These are phyloP conservation scores for Hanseniaspora mollemarum DNA, from an alignment of 805 yeast species.

Conservation along the genomic window DNA sequence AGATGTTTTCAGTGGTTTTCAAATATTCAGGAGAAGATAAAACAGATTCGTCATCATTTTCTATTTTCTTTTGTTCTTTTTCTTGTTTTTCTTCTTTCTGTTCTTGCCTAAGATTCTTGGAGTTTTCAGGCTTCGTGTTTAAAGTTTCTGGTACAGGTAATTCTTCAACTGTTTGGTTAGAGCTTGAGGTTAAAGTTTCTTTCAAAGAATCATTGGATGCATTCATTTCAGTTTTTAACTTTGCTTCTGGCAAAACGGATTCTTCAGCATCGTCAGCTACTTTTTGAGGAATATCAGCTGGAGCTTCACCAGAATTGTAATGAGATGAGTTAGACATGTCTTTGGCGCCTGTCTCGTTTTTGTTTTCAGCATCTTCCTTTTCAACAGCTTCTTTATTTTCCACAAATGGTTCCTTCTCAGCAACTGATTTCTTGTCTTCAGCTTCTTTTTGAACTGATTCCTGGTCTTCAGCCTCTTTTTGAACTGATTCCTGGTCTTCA, in stretches of 20 bases:
- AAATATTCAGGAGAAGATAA: conserved; percentile 1
- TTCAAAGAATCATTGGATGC: conserved; percentile 1
- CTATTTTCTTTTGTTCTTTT: conserved; percentile 26
- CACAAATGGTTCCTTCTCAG: conserved; percentile 4
- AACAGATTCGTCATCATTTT: background rate
- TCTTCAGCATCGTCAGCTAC: background rate
- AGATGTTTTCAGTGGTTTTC: conserved; percentile 9
- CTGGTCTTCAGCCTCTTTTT: conserved; percentile 1
- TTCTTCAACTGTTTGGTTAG: background rate
- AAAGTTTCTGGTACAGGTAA: background rate
- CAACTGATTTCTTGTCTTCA: conserved; percentile 12
- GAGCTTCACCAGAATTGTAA: too few species aligned
- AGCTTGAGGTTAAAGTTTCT: background rate
- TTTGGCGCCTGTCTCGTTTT: background rate
- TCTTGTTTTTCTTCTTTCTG: conserved; percentile 26
- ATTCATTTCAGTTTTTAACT: background rate
- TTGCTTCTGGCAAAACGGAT: too few species aligned
- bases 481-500: conserved; percentile 12
- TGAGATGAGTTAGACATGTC: too few species aligned
- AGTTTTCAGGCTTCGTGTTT: conserved; percentile 14
- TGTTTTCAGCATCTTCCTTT: background rate
- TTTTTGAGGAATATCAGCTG: conserved; percentile 37
- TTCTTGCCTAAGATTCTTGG: conserved; percentile 17
- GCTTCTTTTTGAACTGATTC: conserved; percentile 17
- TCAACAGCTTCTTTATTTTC: conserved; percentile 9